Evolutionary conservation across 768 basidiomycete genomes (phyloP), one percentile per base, ranked within the genome.

Genomic region (Pleurotus tuber-regium): DNA sequence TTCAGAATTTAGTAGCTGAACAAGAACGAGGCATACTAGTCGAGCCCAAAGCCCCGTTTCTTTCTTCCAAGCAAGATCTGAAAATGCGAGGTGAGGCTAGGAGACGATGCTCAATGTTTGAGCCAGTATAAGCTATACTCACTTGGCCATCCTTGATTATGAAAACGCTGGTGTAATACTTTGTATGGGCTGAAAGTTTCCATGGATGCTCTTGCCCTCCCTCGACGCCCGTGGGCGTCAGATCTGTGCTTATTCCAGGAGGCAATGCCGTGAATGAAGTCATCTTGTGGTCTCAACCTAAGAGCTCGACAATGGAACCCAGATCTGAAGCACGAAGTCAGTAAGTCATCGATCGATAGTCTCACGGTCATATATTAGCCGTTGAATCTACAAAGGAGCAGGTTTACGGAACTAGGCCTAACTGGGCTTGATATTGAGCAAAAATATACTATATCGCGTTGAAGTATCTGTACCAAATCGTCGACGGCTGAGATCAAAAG

Each of bases 1-100:
- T 11, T 19, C 8, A 26, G 31, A 21, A 11, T 31, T 14, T 29
- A 44, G 51, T 28, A 18, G 24, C 9, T 9, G 25, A 7, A 18
- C 11, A 26, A 31, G 21, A 18, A 10, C 30, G 4, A 23, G 7
- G n/a, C 24, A 3, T 16, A 38, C 28, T 31, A 11, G 52, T 63
- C 25, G 47, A 75, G 90, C 91, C 89, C 89, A 61, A 89, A 83
- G 1, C 89, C 89, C 21, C 89, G 76, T 63, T 91, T 91, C 67
- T 92, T 92, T 59, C 78, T 79, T 3, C 89, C 89, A 7, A 92
- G 75, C 12, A 92, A 67, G 11, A 92, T 66, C 83, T 89, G 51
- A 25, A 5, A 8, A 5, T 14, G 12, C 18, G 8, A 42, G 11
- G 12, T 10, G 12, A 19, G 19, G n/a, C 21, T 14, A 38, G 35